Evolutionary conservation across 257 asterid species (phyloP).

Genomic region (Oldenlandia corymbosa): DNA sequence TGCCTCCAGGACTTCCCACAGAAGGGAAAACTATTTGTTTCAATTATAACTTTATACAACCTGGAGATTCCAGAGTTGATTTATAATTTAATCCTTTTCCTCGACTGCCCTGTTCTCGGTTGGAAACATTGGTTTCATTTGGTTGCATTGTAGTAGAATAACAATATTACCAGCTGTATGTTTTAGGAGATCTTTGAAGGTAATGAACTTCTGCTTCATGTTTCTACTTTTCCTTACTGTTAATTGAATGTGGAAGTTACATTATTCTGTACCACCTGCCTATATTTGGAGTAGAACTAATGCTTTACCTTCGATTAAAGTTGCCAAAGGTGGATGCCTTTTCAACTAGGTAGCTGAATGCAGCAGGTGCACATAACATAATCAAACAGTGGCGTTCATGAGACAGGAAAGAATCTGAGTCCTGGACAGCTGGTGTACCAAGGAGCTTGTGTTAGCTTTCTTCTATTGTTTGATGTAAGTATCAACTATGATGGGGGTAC

Average conservation of each 20-base stretch:
- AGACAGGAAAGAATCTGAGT: neutral
- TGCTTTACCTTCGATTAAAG: neutral
- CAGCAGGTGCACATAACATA: neutral
- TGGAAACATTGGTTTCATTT: neutral
- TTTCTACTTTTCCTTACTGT: neutral
- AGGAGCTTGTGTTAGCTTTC: neutral
- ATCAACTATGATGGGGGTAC: no score
- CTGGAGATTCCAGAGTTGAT: neutral
- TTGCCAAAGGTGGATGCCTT: neutral
- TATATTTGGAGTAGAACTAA: neutral
- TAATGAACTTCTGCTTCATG: slow-evolving; percentile 1
- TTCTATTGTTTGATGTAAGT: no score
- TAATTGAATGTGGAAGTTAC: neutral
- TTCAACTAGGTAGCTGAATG: neutral
- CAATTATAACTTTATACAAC: neutral
- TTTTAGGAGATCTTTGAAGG: neutral
- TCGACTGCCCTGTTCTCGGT: neutral
- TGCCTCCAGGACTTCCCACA: neutral
- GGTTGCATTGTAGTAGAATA: neutral
- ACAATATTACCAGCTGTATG: neutral
- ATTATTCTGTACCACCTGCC: neutral
- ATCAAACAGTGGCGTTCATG: neutral
- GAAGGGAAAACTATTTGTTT: neutral
- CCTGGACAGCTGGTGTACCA: neutral
- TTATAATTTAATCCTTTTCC: neutral